These are phyloP conservation scores for Nakazawaea ambrosiae DNA, from an alignment of 805 yeast genomes.

Conservation along the genomic window DNA sequence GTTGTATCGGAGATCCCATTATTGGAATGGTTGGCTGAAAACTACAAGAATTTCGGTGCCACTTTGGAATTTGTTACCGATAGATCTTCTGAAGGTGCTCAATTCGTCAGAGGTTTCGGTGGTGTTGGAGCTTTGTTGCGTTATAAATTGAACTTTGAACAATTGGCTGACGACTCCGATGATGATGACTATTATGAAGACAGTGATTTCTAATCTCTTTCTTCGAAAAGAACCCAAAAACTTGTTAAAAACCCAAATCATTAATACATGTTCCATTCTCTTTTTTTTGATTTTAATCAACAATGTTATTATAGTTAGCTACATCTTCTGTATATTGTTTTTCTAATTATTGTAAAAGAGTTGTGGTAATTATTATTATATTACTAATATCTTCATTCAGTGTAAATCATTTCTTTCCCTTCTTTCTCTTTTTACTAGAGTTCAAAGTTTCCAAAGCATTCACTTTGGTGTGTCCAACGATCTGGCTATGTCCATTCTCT, in stretches of 20 bases:
- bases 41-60: slow-evolving; percentile 92
- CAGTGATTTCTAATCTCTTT: slow-evolving; percentile 33
- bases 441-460: slow-evolving; percentile 64
- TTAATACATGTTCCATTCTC: slow-evolving; percentile 5
- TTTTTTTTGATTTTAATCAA: slow-evolving; percentile 1
- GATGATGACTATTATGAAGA: slow-evolving; percentile 84
- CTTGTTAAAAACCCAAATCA: no score
- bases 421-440: slow-evolving; percentile 12
- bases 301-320: slow-evolving; percentile 3
- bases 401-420: background rate
- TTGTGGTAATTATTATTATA: no score
- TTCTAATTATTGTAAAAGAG: slow-evolving; percentile 3
- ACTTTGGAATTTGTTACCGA: slow-evolving; percentile 94
- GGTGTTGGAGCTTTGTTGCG: slow-evolving; percentile 97
- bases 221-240: no score
- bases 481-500: slow-evolving; percentile 49
- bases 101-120: slow-evolving; percentile 96
- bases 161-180: slow-evolving; percentile 79
- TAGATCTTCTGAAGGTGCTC: slow-evolving; percentile 97
- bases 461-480: slow-evolving; percentile 62
- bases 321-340: slow-evolving; percentile 1
- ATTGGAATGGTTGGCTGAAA: slow-evolving; percentile 97
- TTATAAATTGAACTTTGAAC: slow-evolving; percentile 96
- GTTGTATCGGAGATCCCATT: slow-evolving; percentile 75
- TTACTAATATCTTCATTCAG: no score